Base-by-base conservation (phyloP, 768 basidiomycete species). In the Hericium coralloides region DNA sequence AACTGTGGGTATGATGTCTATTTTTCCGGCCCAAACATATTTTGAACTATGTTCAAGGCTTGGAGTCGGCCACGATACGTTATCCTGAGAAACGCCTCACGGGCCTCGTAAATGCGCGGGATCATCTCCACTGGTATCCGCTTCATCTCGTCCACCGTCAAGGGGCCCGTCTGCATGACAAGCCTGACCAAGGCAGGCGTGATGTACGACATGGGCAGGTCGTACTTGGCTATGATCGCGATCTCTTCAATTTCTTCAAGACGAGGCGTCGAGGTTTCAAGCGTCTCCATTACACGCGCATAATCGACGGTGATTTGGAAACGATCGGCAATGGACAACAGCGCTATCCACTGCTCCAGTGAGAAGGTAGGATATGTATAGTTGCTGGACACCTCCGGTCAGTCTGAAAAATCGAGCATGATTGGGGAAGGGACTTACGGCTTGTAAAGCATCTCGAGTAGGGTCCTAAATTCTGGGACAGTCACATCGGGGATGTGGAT, bases 371-470 rank as follows among this genome's bases (percentile, higher is more conserved):
- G 31, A 36, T 50, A 15, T 12, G 17, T 12, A 14, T 4, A 25
- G 49, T 12, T 26, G 31, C 2, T 36, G 0, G 10, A 17, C 49
- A 50, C n/a, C 26, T 2, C n/a, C 15, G 31, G 22, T 31, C 31
- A 31, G 31, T 9, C 10, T 31, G 7, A 9, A 31, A 31, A 31
- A 31, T 9, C 31, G 7, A 4, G 31, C 8, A 31, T 31, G 8
- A 31, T 31, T 6, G 14, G 31, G 10, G 12, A 4, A 25, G 12
- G 23, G 23, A 36, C 48, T 5, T 4, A 60, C 59, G 52, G 26
- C 31, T 59, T 53, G 48, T 59, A 61, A 36, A 61, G 50, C 36
- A 53, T 53, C n/a, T 47, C 49, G 23, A 59, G 31, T 8, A 61
- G 43, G 17, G 60, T 56, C 48, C 56, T 53, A 22, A 61, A 61